Base-by-base conservation (phyloP, 1,139 yeast genomes). In the Yamadazyma mexicana region DNA sequence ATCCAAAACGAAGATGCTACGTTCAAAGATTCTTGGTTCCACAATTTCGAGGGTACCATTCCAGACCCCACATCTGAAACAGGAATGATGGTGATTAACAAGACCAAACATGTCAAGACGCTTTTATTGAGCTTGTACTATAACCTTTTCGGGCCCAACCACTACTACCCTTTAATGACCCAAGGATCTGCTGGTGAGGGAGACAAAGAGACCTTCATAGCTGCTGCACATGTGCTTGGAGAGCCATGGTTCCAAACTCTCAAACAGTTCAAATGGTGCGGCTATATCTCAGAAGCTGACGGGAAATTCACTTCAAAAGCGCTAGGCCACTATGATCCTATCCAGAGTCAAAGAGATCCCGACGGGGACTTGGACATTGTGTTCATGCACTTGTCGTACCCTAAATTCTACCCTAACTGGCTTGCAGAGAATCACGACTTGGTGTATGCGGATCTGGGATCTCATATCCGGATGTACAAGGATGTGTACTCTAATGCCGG, bases 161-260 rank as follows among this genome's bases (percentile, higher is more conserved):
- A 64, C 48, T 81, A 79, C 54, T 81, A 81, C 51, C 81, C 85
- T 3, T 56, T 81, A 40, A 59, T 81, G 48, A 74, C 85, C 0
- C 87, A 80, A 57, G 86, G 87, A 5, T 71, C 82, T 11, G 85
- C 86, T 1, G 87, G 87, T 18, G 85, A 81, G 59, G 87, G 87
- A 35, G 87, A 81, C 50, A 81, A 81, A 56, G 87, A 81, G 49
- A 79, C 87, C 0, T 81, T 79, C 47, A 73, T 81, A 20, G 82
- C 83, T 2, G 84, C 87, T 1, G 84, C 86, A 0, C 69, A 67
- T 40, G 81, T 70, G 0, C 51, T 79, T 47, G 50, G 62, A 0
- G 59, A 67, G 37, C 75, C 77, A 2, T 77, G 74, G 59, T 77
- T 74, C 56, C 86, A 79, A 54, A 77, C 82, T 5, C 49, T 64